Base-by-base conservation (phyloP, 345 rosid genomes). In the Anacardium occidentale region DNA sequence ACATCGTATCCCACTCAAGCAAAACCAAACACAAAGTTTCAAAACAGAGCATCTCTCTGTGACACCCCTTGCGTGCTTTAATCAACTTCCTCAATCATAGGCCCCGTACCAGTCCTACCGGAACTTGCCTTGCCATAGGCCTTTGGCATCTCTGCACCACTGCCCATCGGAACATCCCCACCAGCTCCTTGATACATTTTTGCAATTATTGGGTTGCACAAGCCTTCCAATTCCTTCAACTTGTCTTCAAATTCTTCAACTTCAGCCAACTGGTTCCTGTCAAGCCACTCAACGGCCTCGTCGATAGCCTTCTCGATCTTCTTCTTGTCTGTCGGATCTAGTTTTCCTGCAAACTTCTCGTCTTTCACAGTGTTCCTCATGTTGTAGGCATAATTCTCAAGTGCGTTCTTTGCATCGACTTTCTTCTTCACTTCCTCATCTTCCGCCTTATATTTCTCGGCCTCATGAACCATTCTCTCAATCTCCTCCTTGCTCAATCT, bases 391-490 rank as follows among this genome's bases (percentile, higher is more conserved):
- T 75, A 75, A 32, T 60, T 75, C 74, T 68, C 78, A 4, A 75
- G 20, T 6, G 61, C 32, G 62, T 75, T 75, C 78, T 75, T 75
- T 0, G 73, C 73, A 10, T 75, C 78, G 12, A 75, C 78, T 32
- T 68, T 75, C 73, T 68, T 75, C 74, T 75, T 75, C n/a, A 68
- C 78, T 62, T 68, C 68, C 73, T 75, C 78, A 18, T 75, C 73
- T 26, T 68, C 78, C 1, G 62, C 53, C 73, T 59, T 75, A 42
- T 75, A 75, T 54, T 53, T 61, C 60, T 75, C 78, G 7, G 73
- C 78, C 54, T 68, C 73, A 8, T 53, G 62, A 48, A 74, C 73
- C 73, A 68, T 45, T 11, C 24, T 66, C 26, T 68, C 77, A 26
- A 74, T 67, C 51, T 68, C 73, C 4, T 75, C 78, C 47, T 67